phyloP scores from a whole-genome alignment of 2,329 filamentous ascomycete species.

The Massarina eburnea region DNA sequence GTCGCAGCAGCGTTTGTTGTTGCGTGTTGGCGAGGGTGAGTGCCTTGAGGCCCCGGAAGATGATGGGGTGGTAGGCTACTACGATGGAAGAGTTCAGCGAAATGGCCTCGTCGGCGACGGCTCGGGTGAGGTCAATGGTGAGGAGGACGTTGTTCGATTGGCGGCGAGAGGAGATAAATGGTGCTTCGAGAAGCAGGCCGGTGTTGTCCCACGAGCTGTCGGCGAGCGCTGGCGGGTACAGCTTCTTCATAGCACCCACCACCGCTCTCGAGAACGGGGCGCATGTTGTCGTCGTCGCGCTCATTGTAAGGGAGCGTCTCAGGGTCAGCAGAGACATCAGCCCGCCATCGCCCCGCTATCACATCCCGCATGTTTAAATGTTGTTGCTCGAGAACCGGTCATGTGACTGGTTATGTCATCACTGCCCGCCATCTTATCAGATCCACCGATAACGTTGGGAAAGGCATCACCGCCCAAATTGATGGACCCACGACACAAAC shows the following conservation, averaged over 20 bases:
- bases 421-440: constrained; percentile 38
- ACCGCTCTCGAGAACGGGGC: constrained; percentile 69
- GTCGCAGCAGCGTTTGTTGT: constrained; percentile 78
- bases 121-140: constrained; percentile 86
- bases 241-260: constrained; percentile 73
- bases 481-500: constrained; percentile 40
- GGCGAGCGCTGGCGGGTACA: constrained; percentile 89
- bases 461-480: constrained; percentile 14
- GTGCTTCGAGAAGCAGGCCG: constrained; percentile 74
- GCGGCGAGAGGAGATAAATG: constrained; percentile 58
- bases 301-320: constrained; percentile 44
- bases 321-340: constrained; percentile 38
- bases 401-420: too few species aligned
- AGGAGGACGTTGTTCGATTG: constrained; percentile 71
- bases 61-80: constrained; percentile 94
- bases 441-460: constrained; percentile 31
- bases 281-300: constrained; percentile 40
- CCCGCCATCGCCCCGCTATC: constrained; percentile 16
- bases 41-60: constrained; percentile 89
- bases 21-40: constrained; percentile 83
- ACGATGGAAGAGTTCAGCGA: constrained; percentile 73
- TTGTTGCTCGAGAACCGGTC: too few species aligned
- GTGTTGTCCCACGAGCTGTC: constrained; percentile 96
- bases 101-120: constrained; percentile 89
- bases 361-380: too few species aligned